Conservation (phyloP, 2,329 filamentous ascomycete genomes). For the Hymenoscyphus fructigenus region DNA sequence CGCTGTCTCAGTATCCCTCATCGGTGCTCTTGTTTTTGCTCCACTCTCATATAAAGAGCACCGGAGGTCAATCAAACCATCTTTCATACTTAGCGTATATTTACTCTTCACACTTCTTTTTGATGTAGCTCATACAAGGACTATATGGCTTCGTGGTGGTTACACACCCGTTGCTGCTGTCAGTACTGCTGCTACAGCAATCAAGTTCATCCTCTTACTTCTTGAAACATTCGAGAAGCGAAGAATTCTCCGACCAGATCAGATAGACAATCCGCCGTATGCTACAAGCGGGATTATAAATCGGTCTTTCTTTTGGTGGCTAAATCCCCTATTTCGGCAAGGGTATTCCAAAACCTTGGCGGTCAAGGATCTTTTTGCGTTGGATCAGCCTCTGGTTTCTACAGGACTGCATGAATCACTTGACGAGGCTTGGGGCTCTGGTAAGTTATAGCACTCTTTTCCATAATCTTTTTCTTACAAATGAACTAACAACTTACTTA, state of each 20-base stretch:
- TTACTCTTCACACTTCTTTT: slow-evolving; percentile 3
- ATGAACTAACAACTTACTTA: not conserved
- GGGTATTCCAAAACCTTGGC: slow-evolving; percentile 36
- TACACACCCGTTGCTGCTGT: slow-evolving; percentile 18
- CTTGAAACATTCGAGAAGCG: slow-evolving; percentile 29
- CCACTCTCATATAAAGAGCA: slow-evolving; percentile 7
- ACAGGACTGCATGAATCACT: not conserved
- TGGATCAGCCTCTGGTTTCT: slow-evolving; percentile 14
- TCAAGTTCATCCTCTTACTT: slow-evolving; percentile 25
- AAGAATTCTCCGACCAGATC: slow-evolving; percentile 19
- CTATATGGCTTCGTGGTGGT: slow-evolving; percentile 25
- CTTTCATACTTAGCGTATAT: slow-evolving; percentile 1
- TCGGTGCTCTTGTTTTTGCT: not conserved
- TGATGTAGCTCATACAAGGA: slow-evolving; percentile 7
- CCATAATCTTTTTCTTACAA: not conserved
- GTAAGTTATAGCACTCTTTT: not conserved
- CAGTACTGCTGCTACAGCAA: slow-evolving; percentile 19
- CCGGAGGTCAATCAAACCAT: slow-evolving; percentile 7
- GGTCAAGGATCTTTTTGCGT: slow-evolving; percentile 33
- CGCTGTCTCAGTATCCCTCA: not conserved
- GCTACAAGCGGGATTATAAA: slow-evolving; percentile 37
- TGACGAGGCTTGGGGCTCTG: not conserved
- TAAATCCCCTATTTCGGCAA: slow-evolving; percentile 37
- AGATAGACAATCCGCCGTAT: slow-evolving; percentile 29
- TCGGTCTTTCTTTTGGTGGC: slow-evolving; percentile 39